These are phyloP conservation scores for Colletotrichum limetticola DNA, from an alignment of 2,329 filamentous ascomycete species.

Conservation along the genomic window DNA sequence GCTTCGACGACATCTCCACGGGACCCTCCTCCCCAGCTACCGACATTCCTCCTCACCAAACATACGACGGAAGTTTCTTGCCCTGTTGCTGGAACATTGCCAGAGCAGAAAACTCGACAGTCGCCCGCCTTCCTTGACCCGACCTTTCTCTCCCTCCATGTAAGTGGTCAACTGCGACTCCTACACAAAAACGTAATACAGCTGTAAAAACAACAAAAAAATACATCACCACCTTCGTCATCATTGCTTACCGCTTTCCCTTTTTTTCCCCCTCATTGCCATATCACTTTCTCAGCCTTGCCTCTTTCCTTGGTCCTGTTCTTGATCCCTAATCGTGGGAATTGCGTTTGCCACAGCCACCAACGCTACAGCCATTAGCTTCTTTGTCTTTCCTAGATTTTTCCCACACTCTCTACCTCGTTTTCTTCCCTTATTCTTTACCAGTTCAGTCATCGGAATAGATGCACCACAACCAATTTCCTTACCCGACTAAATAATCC, in stretches of 20 bases:
- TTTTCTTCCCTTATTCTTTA: not conserved
- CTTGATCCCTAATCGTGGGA: not conserved
- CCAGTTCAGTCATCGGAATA: not conserved
- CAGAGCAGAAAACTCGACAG: conserved; percentile 33
- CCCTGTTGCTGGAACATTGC: conserved; percentile 38
- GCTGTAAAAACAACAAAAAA: not conserved
- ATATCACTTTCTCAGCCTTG: too few species aligned
- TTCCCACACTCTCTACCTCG: not conserved
- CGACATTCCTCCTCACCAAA: conserved; percentile 29
- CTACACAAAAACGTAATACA: not conserved
- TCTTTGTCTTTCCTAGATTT: not conserved
- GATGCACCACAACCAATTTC: conserved; percentile 9
- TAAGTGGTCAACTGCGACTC: conserved; percentile 32
- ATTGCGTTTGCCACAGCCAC: not conserved
- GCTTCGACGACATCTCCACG: conserved; percentile 33
- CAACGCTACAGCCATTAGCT: not conserved
- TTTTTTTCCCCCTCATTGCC: not conserved
- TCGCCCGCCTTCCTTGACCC: conserved; percentile 17
- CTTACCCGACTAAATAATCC: not conserved
- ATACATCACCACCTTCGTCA: conserved; percentile 9
- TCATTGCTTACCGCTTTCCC: not conserved
- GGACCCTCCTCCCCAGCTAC: conserved; percentile 34
- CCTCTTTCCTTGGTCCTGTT: not conserved
- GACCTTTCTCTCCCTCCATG: conserved; percentile 21
- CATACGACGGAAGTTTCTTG: conserved; percentile 24